Conservation (phyloP, 495 filamentous ascomycete genomes). For the Xylaria longipes region DNA sequence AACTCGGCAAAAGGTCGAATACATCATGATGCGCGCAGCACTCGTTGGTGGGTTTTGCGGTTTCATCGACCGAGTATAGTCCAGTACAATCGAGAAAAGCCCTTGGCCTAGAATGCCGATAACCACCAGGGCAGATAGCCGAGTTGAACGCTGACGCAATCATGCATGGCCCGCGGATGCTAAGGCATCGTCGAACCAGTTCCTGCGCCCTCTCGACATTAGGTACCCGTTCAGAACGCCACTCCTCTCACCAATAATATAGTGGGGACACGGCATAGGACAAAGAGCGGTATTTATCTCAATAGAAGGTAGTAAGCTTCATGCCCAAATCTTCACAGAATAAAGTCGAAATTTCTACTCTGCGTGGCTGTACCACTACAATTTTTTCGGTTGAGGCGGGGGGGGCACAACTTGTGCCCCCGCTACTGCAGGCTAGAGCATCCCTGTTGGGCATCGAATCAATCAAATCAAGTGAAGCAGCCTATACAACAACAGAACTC, state of each 20-base stretch:
- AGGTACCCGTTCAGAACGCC: neutral
- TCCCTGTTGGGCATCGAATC: neutral
- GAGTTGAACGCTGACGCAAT: slow-evolving; percentile 26
- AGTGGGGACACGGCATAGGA: neutral
- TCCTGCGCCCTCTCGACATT: neutral
- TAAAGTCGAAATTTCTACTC: neutral
- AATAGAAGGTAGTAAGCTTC: neutral
- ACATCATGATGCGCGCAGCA: slow-evolving; percentile 10
- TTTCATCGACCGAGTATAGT: slow-evolving; percentile 5
- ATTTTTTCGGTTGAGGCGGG: neutral
- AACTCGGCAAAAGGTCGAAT: slow-evolving; percentile 2
- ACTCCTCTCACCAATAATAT: neutral
- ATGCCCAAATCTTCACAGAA: neutral
- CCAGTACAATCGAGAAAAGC: neutral
- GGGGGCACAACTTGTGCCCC: neutral
- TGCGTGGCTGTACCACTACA: neutral
- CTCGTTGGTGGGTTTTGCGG: neutral
- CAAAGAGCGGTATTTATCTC: neutral
- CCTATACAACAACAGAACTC: neutral
- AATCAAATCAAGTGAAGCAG: neutral
- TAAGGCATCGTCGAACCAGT: slow-evolving; percentile 3
- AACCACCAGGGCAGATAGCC: neutral
- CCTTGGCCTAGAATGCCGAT: slow-evolving; percentile 9
- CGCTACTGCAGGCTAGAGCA: neutral
- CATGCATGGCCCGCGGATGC: slow-evolving; percentile 14